Base-by-base conservation (phyloP, 768 basidiomycete species). In the Dentipellis sp. region DNA sequence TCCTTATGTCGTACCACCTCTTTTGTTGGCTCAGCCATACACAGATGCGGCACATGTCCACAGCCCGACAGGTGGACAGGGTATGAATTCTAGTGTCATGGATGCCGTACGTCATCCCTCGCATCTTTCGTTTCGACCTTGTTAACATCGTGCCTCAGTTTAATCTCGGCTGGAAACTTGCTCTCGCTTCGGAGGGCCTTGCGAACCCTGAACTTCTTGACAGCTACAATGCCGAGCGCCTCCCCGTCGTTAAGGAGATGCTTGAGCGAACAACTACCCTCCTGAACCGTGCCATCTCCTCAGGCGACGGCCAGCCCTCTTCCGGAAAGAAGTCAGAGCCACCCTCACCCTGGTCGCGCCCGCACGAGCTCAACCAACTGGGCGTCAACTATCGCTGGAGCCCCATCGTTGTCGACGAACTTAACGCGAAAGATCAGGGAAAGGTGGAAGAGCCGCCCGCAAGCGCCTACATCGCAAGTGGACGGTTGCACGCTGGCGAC, bases 321-420 rank as follows among this genome's bases (percentile, higher is more conserved):
- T 3, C 29, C 29, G 29, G 42, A 45, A 45, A 19, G 19, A n/a
- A 17, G 9, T 19, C 42, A 45, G 19, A 19, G 16, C 40, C 11
- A 8, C n/a, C n/a, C n/a, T n/a, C 22, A 8, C 19, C 56, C 3
- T 52, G 56, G 50, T 7, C 11, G 16, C 16, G 37, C 23, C 17
- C 34, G 14, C 17, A 17, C 10, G 11, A 19, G 4, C 17, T 59
- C 2, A 11, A 9, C 14, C 42, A 53, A 58, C 58, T 55, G 21
- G 62, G 58, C 40, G 53, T 62, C 8, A 53, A 63, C 46, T 63
- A 59, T 50, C 45, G 62, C 37, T 54, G 50, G 46, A 62, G 61
- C 47, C n/a, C 35, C 23, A 62, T 63, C 47, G 56, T 62, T 9
- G 14, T 45, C 11, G 61, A 59, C 17, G 21, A 47, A 6, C 10